A percentile compares a stretch with the other conserved stretches of the same genome.
Evolutionary conservation across 2,329 filamentous ascomycete genomes (phyloP).

Genomic region (Talaromyces atroroseus): DNA sequence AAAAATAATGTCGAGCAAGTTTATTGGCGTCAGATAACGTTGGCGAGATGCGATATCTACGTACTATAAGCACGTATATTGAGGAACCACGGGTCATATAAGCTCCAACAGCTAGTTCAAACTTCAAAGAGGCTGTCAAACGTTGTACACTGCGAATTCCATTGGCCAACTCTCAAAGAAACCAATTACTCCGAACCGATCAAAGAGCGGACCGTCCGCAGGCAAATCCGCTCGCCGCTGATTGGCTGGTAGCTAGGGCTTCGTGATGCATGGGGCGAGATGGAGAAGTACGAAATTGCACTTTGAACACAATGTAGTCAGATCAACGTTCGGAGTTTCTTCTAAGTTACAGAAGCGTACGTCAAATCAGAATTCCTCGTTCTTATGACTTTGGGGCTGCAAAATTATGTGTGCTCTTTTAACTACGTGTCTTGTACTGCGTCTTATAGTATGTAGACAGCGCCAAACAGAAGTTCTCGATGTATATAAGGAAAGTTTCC

Average conservation of each 20-base stretch:
- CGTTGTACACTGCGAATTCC: neutral
- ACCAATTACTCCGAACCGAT: constrained; percentile 4
- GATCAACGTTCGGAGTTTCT: neutral
- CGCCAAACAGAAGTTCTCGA: too few species aligned
- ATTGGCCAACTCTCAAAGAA: neutral
- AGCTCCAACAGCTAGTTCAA: neutral
- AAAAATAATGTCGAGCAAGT: too few species aligned
- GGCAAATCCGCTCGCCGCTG: neutral
- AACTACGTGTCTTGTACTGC: too few species aligned
- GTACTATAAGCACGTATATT: neutral
- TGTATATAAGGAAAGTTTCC: too few species aligned
- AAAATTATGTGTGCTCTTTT: too few species aligned
- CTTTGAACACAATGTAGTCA: neutral
- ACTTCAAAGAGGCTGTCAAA: neutral
- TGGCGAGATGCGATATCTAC: neutral
- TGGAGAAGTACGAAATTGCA: too few species aligned
- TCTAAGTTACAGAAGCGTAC: too few species aligned
- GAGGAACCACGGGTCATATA: neutral
- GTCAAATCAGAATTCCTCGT: too few species aligned
- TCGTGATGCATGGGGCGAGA: neutral
- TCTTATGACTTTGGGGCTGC: neutral
- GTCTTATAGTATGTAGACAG: too few species aligned
- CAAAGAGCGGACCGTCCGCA: constrained; percentile 1
- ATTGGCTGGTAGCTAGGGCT: neutral
- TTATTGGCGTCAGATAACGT: too few species aligned